Conservation (phyloP, 1,284 basidiomycete genomes). For the Ceratorhiza oryzae-sativae region DNA sequence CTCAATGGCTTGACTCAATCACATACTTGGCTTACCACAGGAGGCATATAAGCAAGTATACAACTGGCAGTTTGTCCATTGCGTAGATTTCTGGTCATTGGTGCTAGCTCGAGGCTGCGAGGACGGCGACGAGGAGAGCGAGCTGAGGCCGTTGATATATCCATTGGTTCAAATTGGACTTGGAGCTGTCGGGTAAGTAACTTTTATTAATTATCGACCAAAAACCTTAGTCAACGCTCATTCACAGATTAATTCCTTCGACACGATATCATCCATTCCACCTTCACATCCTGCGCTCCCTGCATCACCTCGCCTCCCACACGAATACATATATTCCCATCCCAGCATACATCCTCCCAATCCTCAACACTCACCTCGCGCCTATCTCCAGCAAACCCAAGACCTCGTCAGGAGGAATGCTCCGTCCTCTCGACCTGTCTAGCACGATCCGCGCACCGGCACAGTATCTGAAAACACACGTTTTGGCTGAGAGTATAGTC, state of each 20-base stretch:
- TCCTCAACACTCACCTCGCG: slow-evolving; percentile 81
- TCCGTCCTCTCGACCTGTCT: slow-evolving; percentile 90
- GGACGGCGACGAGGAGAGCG: slow-evolving; percentile 68
- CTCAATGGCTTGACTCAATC: slow-evolving; percentile 39
- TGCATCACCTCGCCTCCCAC: slow-evolving; percentile 75
- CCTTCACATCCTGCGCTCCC: slow-evolving; percentile 74
- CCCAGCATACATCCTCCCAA: slow-evolving; percentile 83
- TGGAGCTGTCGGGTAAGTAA: slow-evolving; percentile 84
- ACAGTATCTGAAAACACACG: slow-evolving; percentile 87
- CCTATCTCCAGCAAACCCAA: slow-evolving; percentile 73
- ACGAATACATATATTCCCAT: slow-evolving; percentile 91
- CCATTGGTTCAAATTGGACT: slow-evolving; percentile 94
- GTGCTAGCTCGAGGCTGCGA: slow-evolving; percentile 86
- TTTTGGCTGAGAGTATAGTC: slow-evolving; percentile 83
- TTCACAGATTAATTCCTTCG: slow-evolving; percentile 77
- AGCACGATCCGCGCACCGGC: slow-evolving; percentile 87
- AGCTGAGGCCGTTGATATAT: slow-evolving; percentile 88
- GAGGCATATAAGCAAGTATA: slow-evolving; percentile 92
- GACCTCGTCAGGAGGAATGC: slow-evolving; percentile 66
- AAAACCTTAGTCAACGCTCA: slow-evolving; percentile 35
- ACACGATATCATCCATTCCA: slow-evolving; percentile 83
- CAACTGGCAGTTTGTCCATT: slow-evolving; percentile 99
- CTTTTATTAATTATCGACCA: slow-evolving; percentile 35
- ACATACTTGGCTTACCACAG: slow-evolving; percentile 52
- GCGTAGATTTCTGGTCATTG: slow-evolving; percentile 94